These are phyloP conservation scores for Candida parachauliodes DNA, from an alignment of 805 yeast genomes.

Conservation along the genomic window DNA sequence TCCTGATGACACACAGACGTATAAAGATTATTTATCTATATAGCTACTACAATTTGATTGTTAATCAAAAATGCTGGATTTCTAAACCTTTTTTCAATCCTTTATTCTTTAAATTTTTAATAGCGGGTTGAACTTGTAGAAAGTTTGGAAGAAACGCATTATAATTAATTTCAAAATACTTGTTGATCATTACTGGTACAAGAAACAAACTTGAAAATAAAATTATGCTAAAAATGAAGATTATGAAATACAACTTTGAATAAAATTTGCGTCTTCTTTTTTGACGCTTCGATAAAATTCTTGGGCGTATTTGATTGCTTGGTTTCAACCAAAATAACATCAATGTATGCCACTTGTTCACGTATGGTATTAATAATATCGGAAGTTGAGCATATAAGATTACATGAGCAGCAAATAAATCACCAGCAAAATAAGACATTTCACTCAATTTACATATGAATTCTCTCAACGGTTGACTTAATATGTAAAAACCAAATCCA, in stretches of 20 bases:
- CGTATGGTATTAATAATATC: conserved; percentile 56
- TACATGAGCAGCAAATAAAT: conserved; percentile 56
- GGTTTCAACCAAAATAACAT: conserved; percentile 68
- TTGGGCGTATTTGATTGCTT: conserved; percentile 45
- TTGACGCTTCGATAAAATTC: conserved; percentile 41
- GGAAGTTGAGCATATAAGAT: conserved; percentile 60
- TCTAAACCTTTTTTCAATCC: conserved; percentile 30
- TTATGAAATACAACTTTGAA: conserved; percentile 27
- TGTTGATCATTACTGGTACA: conserved; percentile 35
- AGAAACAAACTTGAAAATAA: conserved; percentile 31
- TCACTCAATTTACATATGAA: conserved; percentile 60
- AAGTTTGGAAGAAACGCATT: conserved; percentile 38
- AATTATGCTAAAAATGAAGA: conserved; percentile 28
- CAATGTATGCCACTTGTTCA: conserved; percentile 65
- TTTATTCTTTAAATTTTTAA: conserved; percentile 21
- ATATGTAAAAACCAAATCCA: conserved; percentile 56
- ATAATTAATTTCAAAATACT: conserved; percentile 36
- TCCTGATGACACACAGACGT: not conserved
- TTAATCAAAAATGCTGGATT: conserved; percentile 8
- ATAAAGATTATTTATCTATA: conserved; percentile 5
- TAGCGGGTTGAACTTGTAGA: conserved; percentile 44
- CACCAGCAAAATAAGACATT: conserved; percentile 65
- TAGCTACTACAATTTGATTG: no score
- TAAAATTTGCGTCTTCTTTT: conserved; percentile 34
- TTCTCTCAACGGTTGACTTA: conserved; percentile 66